These are phyloP conservation scores for Vitis vinifera DNA, from an alignment of 164 flowering plant species.

Conservation along the genomic window DNA sequence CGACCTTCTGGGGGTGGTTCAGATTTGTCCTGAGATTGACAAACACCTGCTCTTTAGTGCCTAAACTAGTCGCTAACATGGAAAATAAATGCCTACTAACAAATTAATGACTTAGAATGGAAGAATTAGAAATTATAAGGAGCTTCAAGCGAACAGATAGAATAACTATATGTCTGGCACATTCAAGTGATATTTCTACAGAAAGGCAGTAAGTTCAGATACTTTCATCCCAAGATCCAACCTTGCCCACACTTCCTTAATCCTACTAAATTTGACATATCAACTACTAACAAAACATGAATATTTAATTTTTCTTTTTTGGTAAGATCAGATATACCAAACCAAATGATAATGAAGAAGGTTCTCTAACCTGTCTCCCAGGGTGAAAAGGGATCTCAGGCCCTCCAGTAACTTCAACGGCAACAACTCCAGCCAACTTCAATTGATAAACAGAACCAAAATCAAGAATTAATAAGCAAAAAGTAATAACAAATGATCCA, in stretches of 20 bases:
- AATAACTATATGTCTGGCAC: no score
- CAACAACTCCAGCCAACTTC: conserved; percentile 91
- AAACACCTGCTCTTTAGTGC: not conserved
- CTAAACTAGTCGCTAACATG: no score
- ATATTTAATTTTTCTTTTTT: not conserved
- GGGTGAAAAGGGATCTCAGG: conserved; percentile 94
- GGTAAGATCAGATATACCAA: not conserved
- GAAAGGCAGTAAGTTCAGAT: no score
- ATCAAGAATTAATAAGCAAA: not conserved
- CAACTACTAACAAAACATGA: no score
- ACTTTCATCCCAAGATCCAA: no score
- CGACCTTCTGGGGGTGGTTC: conserved; percentile 52
- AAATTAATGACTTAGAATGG: no score
- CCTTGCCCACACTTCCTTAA: no score
- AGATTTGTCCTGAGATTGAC: conserved; percentile 34
- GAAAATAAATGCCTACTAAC: no score
- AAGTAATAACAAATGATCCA: not conserved
- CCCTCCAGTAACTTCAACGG: conserved; percentile 86
- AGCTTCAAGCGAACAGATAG: no score
- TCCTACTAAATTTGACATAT: no score
- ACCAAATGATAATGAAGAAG: not conserved
- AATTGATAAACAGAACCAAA: not conserved
- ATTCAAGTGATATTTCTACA: no score
- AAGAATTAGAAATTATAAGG: no score
- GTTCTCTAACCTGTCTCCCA: conserved; percentile 61